Percentiles rank a stretch among this genome's conserved stretches.
Conservation (phyloP, 2,329 filamentous ascomycete genomes). For the Lachnum nothofagi region DNA sequence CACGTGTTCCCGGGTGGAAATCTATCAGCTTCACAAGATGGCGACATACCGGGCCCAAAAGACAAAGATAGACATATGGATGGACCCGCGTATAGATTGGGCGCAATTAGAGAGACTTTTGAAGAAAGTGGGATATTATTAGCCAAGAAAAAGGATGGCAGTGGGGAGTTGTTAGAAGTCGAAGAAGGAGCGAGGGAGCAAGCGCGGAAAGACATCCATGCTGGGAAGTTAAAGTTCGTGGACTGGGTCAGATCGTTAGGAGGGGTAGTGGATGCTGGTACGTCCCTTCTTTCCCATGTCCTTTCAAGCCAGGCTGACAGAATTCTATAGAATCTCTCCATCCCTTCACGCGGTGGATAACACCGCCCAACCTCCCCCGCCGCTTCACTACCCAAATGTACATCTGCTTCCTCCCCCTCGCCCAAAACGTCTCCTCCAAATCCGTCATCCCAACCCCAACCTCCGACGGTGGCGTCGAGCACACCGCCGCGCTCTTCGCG, state of each 20-base stretch:
- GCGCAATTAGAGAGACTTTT: constrained; percentile 85
- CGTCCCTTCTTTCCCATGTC: background rate
- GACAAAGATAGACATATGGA: constrained; percentile 62
- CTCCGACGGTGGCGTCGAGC: constrained; percentile 59
- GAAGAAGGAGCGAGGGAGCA: constrained; percentile 54
- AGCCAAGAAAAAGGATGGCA: constrained; percentile 38
- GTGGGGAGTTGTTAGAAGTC: constrained; percentile 56
- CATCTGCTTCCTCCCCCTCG: constrained; percentile 73
- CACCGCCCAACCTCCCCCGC: constrained; percentile 64
- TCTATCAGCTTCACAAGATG: constrained; percentile 73
- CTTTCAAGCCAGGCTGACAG: background rate
- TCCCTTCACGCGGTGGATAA: constrained; percentile 90
- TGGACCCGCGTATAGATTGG: constrained; percentile 68
- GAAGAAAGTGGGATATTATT: constrained; percentile 90
- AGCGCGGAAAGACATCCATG: constrained; percentile 65
- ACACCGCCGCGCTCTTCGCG: constrained; percentile 74
- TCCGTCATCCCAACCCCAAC: constrained; percentile 51
- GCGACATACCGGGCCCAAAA: constrained; percentile 42
- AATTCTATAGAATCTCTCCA: constrained; percentile 53
- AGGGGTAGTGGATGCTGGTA: constrained; percentile 61
- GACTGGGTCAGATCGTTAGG: constrained; percentile 57
- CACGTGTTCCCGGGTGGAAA: constrained; percentile 95
- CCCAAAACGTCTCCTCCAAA: constrained; percentile 19
- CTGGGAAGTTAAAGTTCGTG: constrained; percentile 57
- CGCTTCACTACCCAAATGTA: constrained; percentile 98